Conservation (phyloP, 176 grass and related monocot genomes). For the Themeda triandra region DNA sequence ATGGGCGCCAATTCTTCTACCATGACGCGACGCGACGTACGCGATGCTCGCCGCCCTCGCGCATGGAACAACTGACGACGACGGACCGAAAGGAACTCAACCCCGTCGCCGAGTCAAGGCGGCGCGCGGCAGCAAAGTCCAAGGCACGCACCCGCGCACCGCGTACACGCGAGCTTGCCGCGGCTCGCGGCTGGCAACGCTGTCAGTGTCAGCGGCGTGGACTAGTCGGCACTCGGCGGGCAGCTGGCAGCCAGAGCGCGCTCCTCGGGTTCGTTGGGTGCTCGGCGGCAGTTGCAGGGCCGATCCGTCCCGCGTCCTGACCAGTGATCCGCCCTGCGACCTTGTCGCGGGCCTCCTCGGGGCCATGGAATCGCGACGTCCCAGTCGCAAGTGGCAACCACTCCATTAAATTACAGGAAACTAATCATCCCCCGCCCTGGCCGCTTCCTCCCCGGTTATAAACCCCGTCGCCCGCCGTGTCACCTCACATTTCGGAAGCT, state of each 20-base stretch:
- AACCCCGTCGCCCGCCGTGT: not conserved
- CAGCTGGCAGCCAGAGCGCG: not conserved
- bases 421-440: not conserved
- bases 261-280: no score
- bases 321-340: not conserved
- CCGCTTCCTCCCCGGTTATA: slow-evolving; percentile 14
- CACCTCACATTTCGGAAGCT: slow-evolving; percentile 6
- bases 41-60: not conserved
- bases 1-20: not conserved
- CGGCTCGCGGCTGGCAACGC: not conserved
- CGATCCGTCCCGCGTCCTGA: not conserved
- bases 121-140: not conserved
- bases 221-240: not conserved
- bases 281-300: not conserved
- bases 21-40: not conserved
- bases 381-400: slow-evolving; percentile 2
- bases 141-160: slow-evolving; percentile 7
- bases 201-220: not conserved
- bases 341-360: slow-evolving; percentile 9
- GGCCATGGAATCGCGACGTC: slow-evolving; percentile 31
- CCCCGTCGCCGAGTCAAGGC: not conserved
- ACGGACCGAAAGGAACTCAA: not conserved
- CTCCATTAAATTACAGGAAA: not conserved
- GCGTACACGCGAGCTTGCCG: not conserved
- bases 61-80: not conserved